Evolutionary conservation across 2,329 filamentous ascomycete genomes (phyloP).

Genomic region (Epichloe amarillans): DNA sequence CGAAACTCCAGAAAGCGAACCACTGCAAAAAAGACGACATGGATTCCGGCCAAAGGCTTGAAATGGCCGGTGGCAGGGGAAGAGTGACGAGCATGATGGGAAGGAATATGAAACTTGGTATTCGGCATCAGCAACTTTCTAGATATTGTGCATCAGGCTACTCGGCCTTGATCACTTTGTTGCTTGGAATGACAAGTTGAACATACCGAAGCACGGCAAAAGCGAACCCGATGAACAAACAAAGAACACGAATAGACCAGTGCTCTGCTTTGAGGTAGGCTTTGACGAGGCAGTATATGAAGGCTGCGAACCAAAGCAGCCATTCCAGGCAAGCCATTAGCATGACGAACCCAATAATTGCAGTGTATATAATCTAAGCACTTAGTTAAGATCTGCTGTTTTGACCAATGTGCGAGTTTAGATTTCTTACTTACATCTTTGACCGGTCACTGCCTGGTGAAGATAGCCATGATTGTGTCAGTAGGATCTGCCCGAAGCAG

Average conservation of each 20-base stretch:
- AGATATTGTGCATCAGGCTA: neutral
- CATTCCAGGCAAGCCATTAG: conserved; percentile 79
- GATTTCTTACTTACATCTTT: conserved; percentile 23
- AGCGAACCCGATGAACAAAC: conserved; percentile 57
- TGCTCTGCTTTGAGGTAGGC: conserved; percentile 83
- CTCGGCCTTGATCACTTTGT: neutral
- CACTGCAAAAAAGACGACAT: conserved; percentile 66
- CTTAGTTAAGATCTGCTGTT: no score
- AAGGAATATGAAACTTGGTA: conserved; percentile 61
- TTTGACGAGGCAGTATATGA: conserved; percentile 80
- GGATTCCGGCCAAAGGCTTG: conserved; percentile 53
- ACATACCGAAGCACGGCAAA: conserved; percentile 66
- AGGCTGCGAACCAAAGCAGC: conserved; percentile 89
- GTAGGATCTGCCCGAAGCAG: neutral
- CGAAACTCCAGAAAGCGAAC: conserved; percentile 93
- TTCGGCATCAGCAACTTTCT: neutral
- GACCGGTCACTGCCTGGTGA: conserved; percentile 35
- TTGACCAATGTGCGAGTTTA: neutral
- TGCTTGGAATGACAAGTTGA: neutral
- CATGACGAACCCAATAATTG: conserved; percentile 71
- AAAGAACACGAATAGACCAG: conserved; percentile 67
- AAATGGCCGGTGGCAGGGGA: conserved; percentile 62
- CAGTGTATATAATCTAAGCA: conserved; percentile 66
- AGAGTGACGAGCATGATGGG: conserved; percentile 91
- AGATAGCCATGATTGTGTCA: conserved; percentile 23